These are phyloP conservation scores for Coemansia interrupta DNA, from an alignment of 192 early-diverging fungal species.

Conservation along the genomic window DNA sequence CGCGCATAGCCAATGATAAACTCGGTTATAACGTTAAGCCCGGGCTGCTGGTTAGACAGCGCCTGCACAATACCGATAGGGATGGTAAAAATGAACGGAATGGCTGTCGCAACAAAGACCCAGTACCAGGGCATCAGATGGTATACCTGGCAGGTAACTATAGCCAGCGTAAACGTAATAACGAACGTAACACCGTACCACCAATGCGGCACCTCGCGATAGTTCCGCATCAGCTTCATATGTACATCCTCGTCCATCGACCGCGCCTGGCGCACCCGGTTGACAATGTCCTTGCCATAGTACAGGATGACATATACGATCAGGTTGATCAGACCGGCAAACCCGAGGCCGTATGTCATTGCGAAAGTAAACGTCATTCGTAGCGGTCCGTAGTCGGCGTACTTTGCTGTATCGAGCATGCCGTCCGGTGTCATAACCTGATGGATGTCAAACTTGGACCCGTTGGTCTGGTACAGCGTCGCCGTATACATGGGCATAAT, in stretches of 20 bases:
- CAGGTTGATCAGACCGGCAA: slow-evolving; percentile 65
- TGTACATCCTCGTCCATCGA: slow-evolving; percentile 68
- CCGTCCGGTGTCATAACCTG: slow-evolving; percentile 58
- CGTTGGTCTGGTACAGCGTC: slow-evolving; percentile 57
- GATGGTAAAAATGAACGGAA: slow-evolving; percentile 64
- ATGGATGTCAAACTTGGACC: slow-evolving; percentile 55
- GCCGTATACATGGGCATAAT: slow-evolving; percentile 64
- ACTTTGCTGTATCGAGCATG: slow-evolving; percentile 56
- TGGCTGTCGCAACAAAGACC: slow-evolving; percentile 58
- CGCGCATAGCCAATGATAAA: slow-evolving; percentile 74
- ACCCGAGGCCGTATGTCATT: slow-evolving; percentile 64
- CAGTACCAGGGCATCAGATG: slow-evolving; percentile 66
- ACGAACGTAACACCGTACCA: slow-evolving; percentile 59
- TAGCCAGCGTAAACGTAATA: slow-evolving; percentile 36
- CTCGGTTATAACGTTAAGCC: slow-evolving; percentile 82
- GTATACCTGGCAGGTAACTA: slow-evolving; percentile 48
- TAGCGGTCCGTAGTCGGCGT: slow-evolving; percentile 59
- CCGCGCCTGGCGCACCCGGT: slow-evolving; percentile 58
- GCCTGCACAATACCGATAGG: slow-evolving; percentile 81
- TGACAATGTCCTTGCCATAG: slow-evolving; percentile 65
- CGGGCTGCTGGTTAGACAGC: slow-evolving; percentile 71
- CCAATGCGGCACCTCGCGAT: slow-evolving; percentile 74
- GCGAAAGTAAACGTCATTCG: slow-evolving; percentile 69
- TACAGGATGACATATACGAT: slow-evolving; percentile 62
- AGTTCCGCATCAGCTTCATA: slow-evolving; percentile 67